These are phyloP conservation scores for Cudoniella acicularis DNA, from an alignment of 495 filamentous ascomycete species.

Conservation along the genomic window DNA sequence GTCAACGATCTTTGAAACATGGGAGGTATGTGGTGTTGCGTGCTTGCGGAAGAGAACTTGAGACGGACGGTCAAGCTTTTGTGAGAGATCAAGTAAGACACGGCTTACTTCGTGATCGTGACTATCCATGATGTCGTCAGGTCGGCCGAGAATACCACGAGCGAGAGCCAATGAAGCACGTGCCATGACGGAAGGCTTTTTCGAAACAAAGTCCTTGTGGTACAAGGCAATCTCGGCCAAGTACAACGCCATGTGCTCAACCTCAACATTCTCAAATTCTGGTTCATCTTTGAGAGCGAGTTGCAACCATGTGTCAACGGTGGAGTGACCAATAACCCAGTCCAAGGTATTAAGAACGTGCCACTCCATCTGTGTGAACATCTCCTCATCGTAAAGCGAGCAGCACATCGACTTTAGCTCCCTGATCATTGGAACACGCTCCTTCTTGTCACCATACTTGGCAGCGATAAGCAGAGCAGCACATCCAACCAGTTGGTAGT, in stretches of 20 bases:
- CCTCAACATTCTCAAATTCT: constrained; percentile 75
- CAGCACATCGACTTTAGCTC: constrained; percentile 99
- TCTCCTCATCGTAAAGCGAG: constrained; percentile 95
- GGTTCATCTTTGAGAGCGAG: constrained; percentile 55
- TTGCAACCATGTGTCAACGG: constrained; percentile 88
- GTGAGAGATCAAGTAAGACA: constrained; percentile 75
- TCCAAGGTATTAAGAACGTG: constrained; percentile 96
- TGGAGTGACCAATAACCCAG: constrained; percentile 94
- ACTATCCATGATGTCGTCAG: constrained; percentile 67
- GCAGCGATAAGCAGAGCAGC: constrained; percentile 93
- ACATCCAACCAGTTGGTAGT: constrained; percentile 97
- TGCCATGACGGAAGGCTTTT: constrained; percentile 84
- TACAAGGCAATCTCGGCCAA: constrained; percentile 92
- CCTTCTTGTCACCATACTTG: constrained; percentile 98
- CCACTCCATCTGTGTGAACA: constrained; percentile 99
- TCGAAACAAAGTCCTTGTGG: constrained; percentile 92
- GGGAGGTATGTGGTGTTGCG: constrained; percentile 71
- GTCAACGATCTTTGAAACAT: constrained; percentile 76
- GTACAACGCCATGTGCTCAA: constrained; percentile 92
- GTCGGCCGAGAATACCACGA: constrained; percentile 77
- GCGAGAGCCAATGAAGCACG: constrained; percentile 81
- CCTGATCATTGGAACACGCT: constrained; percentile 89
- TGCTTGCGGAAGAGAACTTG: constrained; percentile 86
- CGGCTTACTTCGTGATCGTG: constrained; percentile 83
- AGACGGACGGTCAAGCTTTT: constrained; percentile 83